Conservation (phyloP, 345 rosid genomes). For the Moricandia arvensis region DNA sequence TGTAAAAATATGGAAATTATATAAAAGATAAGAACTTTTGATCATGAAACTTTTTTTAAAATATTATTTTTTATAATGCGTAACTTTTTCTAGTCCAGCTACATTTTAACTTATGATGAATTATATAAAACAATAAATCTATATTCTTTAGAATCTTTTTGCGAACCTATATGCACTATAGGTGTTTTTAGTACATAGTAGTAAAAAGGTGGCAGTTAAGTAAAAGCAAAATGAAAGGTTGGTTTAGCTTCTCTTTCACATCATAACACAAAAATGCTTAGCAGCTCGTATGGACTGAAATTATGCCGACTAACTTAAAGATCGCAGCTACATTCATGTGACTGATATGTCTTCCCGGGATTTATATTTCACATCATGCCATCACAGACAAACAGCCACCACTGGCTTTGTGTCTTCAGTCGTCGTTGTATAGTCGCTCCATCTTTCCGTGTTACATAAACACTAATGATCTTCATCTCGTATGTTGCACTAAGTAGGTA, state of each 20-base stretch:
- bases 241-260: conserved; percentile 26
- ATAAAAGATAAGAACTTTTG: neutral
- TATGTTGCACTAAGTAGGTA: no score
- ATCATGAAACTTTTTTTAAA: neutral
- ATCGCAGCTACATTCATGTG: conserved; percentile 28
- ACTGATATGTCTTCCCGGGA: conserved; percentile 34
- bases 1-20: neutral
- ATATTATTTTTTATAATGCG: neutral
- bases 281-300: conserved; percentile 35
- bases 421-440: no score
- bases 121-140: neutral
- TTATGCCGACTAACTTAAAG: conserved; percentile 34
- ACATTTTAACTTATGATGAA: neutral
- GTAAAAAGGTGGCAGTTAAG: conserved; percentile 1
- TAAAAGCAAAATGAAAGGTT: conserved; percentile 12
- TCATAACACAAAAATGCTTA: conserved; percentile 27
- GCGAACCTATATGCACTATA: neutral
- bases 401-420: no score
- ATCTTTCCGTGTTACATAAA: no score
- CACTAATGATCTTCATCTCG: no score
- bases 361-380: conserved; percentile 12
- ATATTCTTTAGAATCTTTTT: neutral
- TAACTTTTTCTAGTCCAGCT: neutral
- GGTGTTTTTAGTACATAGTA: neutral
- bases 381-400: conserved; percentile 40